These are phyloP conservation scores for Trichoderma endophyticum DNA, from an alignment of 2,329 filamentous ascomycete genomes.

Conservation along the genomic window DNA sequence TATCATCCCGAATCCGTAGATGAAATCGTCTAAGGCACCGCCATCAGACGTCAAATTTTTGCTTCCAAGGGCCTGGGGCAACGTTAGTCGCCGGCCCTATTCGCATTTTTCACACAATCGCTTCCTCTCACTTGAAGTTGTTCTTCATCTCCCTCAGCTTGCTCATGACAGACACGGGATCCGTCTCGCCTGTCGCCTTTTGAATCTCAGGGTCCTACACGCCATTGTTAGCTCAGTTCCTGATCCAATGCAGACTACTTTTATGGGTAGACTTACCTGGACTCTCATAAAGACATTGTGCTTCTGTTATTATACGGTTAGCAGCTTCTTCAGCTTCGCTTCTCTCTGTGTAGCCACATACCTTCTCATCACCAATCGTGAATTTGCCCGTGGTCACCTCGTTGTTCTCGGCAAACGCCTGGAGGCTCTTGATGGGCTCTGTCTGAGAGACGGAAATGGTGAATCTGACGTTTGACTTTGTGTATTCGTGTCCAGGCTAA, in stretches of 20 bases:
- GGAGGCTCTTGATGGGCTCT: conserved; percentile 72
- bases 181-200: conserved; percentile 75
- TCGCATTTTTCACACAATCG: not conserved
- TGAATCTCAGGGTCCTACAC: conserved; percentile 75
- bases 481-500: conserved; percentile 94
- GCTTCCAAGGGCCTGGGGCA: conserved; percentile 28
- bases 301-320: conserved; percentile 47
- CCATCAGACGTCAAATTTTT: conserved; percentile 16
- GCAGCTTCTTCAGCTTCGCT: not conserved
- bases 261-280: conserved; percentile 50
- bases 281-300: conserved; percentile 98
- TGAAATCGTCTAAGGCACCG: not conserved
- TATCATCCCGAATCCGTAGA: not conserved
- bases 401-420: conserved; percentile 74
- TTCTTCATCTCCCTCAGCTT: conserved; percentile 91
- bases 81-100: not conserved
- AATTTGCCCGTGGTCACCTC: conserved; percentile 91
- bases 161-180: conserved; percentile 80
- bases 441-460: conserved; percentile 70
- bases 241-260: not conserved
- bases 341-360: conserved; percentile 34
- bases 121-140: conserved; percentile 56
- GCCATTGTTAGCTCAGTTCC: conserved; percentile 3
- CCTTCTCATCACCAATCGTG: conserved; percentile 97
- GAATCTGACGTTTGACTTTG: conserved; percentile 94